Evolutionary conservation across 768 basidiomycete species (phyloP), one percentile per base, ranked within the genome.

Genomic region (Mycena belliarum): DNA sequence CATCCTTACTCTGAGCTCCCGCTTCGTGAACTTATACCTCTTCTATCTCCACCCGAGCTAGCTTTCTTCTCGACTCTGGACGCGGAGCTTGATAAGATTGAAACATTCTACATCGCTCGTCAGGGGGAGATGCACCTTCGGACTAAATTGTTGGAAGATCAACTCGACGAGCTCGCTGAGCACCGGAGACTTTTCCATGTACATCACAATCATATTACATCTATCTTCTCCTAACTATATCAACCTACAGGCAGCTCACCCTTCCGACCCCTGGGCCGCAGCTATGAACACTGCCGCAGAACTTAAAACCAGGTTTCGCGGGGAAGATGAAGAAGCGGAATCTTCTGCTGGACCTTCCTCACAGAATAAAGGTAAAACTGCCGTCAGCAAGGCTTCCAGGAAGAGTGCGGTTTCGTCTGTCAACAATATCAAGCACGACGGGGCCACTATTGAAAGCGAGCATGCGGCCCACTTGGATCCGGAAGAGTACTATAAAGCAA

Each of bases 401-500:
- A 58, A 47, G 24, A 54, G 23, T 11, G 47, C 35, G 12, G 26
- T 40, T 6, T 53, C 58, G 3, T 55, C 55, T 8, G 51, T 10
- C 16, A 26, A 6, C 46, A 28, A 26, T 10, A 5, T 38, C 37
- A 38, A 16, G 20, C 49, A 44, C 11, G 52, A 53, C 12, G 51
- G 14, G 12, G 26, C 16, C 15, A n/a, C 23, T 3, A 41, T 12
- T 29, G 46, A 33, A n/a, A 40, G 43, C 2, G 49, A 26, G 14
- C 38, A 44, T 16, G 32, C 23, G 20, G 64, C 11, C 70, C 73
- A 23, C 54, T 78, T 73, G 29, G 83, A 88, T 65, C 93, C 91
- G 0, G 90, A 89, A 43, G 84, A 88, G 53, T 99, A 97, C 72
- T 76, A 84, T 38, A 76, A 84, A 38, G 95, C 95, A n/a, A 93